Percentiles rank a stretch among this genome's conserved stretches.
These are phyloP conservation scores for Metroxylon sagu DNA, from an alignment of 176 grass and related monocot species.

Conservation along the genomic window DNA sequence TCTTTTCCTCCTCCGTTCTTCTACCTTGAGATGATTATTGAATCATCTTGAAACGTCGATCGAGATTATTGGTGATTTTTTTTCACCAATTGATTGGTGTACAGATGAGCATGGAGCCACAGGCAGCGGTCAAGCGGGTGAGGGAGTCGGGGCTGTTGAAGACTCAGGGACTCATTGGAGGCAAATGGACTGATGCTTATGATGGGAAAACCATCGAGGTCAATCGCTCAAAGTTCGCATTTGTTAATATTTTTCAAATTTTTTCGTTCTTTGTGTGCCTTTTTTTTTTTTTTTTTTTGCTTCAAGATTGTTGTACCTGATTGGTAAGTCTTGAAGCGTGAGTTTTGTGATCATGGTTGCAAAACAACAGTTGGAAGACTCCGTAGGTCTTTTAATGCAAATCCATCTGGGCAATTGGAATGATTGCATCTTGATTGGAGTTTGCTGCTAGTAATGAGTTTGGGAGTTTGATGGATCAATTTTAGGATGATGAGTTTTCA, in stretches of 20 bases:
- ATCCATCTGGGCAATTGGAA: too few species aligned
- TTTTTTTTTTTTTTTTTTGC: not conserved
- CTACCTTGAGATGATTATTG: not conserved
- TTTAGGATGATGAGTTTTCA: too few species aligned
- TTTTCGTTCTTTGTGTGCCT: not conserved
- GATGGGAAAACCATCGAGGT: conserved; percentile 87
- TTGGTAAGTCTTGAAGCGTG: too few species aligned
- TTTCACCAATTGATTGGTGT: not conserved
- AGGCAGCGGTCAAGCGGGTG: conserved; percentile 47
- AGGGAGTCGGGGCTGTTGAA: conserved; percentile 60
- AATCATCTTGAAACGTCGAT: not conserved
- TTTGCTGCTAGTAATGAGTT: too few species aligned
- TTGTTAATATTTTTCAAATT: not conserved
- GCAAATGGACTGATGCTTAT: conserved; percentile 74
- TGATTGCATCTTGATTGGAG: too few species aligned
- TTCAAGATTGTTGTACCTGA: not conserved
- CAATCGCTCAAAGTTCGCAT: not conserved
- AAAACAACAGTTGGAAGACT: too few species aligned
- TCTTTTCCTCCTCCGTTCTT: not conserved
- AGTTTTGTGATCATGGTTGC: too few species aligned
- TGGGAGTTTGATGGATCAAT: too few species aligned
- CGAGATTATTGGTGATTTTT: not conserved
- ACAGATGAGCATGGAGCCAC: conserved; percentile 51
- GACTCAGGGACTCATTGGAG: conserved; percentile 70
- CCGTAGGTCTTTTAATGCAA: too few species aligned